Percentiles rank a stretch among this genome's conserved stretches.
These are phyloP conservation scores for Medicago lupulina DNA, from an alignment of 306 rosid genomes.

Conservation along the genomic window DNA sequence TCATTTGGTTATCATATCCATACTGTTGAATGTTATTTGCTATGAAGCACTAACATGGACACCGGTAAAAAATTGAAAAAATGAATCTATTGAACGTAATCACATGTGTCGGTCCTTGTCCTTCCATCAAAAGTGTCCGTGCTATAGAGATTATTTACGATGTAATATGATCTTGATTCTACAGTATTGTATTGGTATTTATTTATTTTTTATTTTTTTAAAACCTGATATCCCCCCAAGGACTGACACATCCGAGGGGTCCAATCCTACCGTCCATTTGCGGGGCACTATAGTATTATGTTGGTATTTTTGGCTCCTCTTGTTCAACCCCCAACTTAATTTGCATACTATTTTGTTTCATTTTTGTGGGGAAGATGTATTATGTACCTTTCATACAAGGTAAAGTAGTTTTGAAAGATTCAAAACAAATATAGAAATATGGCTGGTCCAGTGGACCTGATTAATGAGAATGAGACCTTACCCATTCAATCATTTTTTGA, in stretches of 20 bases:
- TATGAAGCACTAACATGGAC: too few relatives aligned
- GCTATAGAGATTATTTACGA: too few relatives aligned
- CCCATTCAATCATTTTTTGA: neutral
- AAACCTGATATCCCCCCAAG: too few relatives aligned
- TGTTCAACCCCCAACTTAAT: neutral
- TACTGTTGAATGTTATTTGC: too few relatives aligned
- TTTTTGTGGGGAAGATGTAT: neutral
- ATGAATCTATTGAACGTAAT: too few relatives aligned
- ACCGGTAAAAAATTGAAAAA: too few relatives aligned
- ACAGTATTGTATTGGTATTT: neutral
- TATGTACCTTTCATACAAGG: conserved; percentile 8
- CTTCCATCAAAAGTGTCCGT: too few relatives aligned
- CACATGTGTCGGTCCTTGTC: too few relatives aligned
- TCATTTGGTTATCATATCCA: neutral
- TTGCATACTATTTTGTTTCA: neutral
- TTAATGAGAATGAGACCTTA: neutral
- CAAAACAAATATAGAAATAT: too few relatives aligned
- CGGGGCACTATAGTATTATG: neutral
- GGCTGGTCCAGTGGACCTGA: neutral
- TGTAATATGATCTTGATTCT: neutral
- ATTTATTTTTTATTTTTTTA: too few relatives aligned
- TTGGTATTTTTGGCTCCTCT: conserved; percentile 9
- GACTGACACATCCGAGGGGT: too few relatives aligned
- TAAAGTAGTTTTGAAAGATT: neutral
- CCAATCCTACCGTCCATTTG: too few relatives aligned